These are phyloP conservation scores for Psilocybe cyanescens DNA, from an alignment of 768 basidiomycete species.

Conservation along the genomic window DNA sequence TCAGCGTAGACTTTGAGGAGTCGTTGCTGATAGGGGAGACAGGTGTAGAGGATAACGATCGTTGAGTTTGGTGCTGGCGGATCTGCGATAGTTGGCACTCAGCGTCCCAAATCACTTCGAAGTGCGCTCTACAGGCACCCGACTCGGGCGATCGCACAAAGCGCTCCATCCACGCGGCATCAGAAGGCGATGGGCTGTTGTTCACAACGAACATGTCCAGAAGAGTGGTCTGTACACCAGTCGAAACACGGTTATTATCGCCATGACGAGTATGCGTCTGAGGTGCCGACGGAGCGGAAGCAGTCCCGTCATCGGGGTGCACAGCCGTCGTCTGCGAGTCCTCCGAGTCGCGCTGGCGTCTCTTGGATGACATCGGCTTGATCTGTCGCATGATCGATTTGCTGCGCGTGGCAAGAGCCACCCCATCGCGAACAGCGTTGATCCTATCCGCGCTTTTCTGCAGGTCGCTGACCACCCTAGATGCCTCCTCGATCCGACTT, in stretches of 20 bases:
- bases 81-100: slow-evolving; percentile 32
- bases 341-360: slow-evolving; percentile 62
- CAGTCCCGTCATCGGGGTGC: slow-evolving; percentile 20
- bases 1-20: slow-evolving; percentile 23
- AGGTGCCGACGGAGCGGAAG: slow-evolving; percentile 2
- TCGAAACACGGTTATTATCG: slow-evolving; percentile 18
- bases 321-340: slow-evolving; percentile 67
- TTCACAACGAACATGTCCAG: slow-evolving; percentile 20
- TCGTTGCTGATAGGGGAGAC: background rate
- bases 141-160: slow-evolving; percentile 37
- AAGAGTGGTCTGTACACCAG: slow-evolving; percentile 33
- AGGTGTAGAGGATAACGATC: background rate
- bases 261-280: slow-evolving; percentile 4
- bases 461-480: slow-evolving; percentile 51
- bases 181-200: slow-evolving; percentile 6
- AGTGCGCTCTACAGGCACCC: slow-evolving; percentile 33
- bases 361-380: slow-evolving; percentile 28
- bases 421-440: slow-evolving; percentile 44
- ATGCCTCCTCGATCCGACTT: slow-evolving; percentile 53
- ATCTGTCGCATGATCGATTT: slow-evolving; percentile 42
- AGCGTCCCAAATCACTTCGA: slow-evolving; percentile 30
- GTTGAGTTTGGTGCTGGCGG: slow-evolving; percentile 17
- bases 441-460: slow-evolving; percentile 47
- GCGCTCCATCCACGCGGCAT: slow-evolving; percentile 42
- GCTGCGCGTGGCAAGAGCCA: slow-evolving; percentile 48